Conservation (phyloP, 768 basidiomycete species). For the Xerocomellus amylosporus region DNA sequence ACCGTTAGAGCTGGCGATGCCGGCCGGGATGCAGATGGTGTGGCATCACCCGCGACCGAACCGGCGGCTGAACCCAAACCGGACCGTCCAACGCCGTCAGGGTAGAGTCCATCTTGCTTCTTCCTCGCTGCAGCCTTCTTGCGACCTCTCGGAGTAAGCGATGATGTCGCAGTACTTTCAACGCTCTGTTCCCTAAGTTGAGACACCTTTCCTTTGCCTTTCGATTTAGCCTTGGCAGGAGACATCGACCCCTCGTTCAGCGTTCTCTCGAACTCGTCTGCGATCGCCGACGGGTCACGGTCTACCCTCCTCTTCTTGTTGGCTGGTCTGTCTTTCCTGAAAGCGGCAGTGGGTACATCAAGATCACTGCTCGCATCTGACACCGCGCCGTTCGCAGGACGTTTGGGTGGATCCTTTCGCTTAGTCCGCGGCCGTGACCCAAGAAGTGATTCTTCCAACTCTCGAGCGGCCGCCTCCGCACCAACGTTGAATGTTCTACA, state of each 20-base stretch:
- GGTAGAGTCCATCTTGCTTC: conserved; percentile 49
- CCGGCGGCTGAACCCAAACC: conserved; percentile 47
- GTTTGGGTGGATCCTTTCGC: conserved; percentile 48
- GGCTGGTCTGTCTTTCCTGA: conserved; percentile 42
- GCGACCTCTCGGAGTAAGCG: conserved; percentile 46
- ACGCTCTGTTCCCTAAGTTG: conserved; percentile 52
- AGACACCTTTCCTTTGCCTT: conserved; percentile 51
- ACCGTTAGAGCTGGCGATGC: conserved; percentile 58
- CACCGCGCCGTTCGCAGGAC: conserved; percentile 43
- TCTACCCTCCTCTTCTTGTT: conserved; percentile 66
- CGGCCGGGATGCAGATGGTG: conserved; percentile 68
- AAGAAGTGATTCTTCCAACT: conserved; percentile 55
- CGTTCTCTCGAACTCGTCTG: conserved; percentile 50
- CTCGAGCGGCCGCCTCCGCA: conserved; percentile 56
- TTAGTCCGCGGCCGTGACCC: conserved; percentile 38
- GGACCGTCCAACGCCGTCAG: conserved; percentile 51
- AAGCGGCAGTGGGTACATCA: conserved; percentile 39
- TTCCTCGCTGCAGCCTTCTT: conserved; percentile 58
- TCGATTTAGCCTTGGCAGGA: conserved; percentile 37
- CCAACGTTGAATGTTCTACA: conserved; percentile 24
- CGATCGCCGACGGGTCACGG: conserved; percentile 34
- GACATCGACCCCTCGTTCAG: conserved; percentile 39
- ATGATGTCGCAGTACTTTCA: conserved; percentile 49
- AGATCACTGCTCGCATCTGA: conserved; percentile 61
- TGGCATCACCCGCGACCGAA: conserved; percentile 63